Evolutionary conservation across 345 rosid genomes (phyloP), one percentile per base, ranked within the genome.

Genomic region (Eucalyptus tenuipes): DNA sequence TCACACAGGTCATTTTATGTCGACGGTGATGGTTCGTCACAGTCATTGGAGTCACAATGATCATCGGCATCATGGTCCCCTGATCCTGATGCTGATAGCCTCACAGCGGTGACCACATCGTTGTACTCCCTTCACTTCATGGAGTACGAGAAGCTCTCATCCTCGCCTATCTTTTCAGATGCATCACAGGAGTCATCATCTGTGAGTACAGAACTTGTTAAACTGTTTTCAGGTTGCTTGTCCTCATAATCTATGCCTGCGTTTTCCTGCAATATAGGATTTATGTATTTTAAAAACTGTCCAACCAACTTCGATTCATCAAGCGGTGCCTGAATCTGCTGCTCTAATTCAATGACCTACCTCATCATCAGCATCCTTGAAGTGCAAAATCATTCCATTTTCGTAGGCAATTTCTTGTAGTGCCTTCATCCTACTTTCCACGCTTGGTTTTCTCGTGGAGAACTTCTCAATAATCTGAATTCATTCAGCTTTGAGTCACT

Each of bases 381-480:
- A 87, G 27, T 86, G 57, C 89, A 94, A 88, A 79, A 88, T 81
- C 33, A 94, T 86, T 31, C 94, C 92, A 42, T 85, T 91, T 88
- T 91, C 88, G 4, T 90, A 40, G 24, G 95, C 95, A 13, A 92
- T 93, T 61, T 91, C 93, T 61, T 89, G 79, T 5, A 93, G 91
- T 27, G 85, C 85, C 90, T 91, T 88, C 88, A 91, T 25, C 89
- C 91, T 94, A 91, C 61, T 91, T 81, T 92, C 94, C 84, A 92
- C 88, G 90, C 90, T 92, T 16, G 92, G 90, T 14, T 55, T 89
- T 86, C 90, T 86, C 10, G 88, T 29, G 10, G 95, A 94, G 29
- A 95, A 90, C 91, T 93, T 95, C 81, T 91, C 92, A 29, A 93
- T 89, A 22, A 95, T 91, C 97, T 94, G 68, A 49, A 66, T 81